Conservation (phyloP, 2,329 filamentous ascomycete species). For the Cladophialophora bantiana region DNA sequence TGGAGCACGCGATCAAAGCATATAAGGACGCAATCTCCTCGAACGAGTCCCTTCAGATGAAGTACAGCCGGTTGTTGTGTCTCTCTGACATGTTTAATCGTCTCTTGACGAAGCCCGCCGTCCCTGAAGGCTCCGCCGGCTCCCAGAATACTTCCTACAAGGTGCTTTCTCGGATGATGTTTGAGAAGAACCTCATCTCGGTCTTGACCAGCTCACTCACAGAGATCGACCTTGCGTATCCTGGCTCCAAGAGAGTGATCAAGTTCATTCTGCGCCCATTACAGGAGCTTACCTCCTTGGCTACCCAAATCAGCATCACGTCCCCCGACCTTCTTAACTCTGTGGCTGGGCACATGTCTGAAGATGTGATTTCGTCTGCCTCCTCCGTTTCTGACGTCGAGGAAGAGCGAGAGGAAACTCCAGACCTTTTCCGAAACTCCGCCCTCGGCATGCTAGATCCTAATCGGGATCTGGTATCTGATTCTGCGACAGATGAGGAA, state of each 20-base stretch:
- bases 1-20: slow-evolving; percentile 89
- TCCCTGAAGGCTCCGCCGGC: slow-evolving; percentile 57
- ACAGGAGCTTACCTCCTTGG: slow-evolving; percentile 84
- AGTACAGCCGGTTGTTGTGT: slow-evolving; percentile 86
- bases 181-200: slow-evolving; percentile 93
- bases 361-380: slow-evolving; percentile 85
- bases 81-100: slow-evolving; percentile 91
- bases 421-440: slow-evolving; percentile 95
- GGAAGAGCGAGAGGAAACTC: slow-evolving; percentile 89
- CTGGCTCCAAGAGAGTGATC: slow-evolving; percentile 88
- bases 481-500: slow-evolving; percentile 66
- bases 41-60: slow-evolving; percentile 78
- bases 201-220: slow-evolving; percentile 90
- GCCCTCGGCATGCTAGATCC: slow-evolving; percentile 93
- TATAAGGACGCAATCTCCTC: slow-evolving; percentile 87
- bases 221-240: slow-evolving; percentile 94
- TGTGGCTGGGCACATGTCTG: slow-evolving; percentile 72
- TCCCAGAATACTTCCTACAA: slow-evolving; percentile 67
- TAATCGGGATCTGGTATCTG: slow-evolving; percentile 77
- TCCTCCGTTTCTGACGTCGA: slow-evolving; percentile 90
- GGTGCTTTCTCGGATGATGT: slow-evolving; percentile 93
- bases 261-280: slow-evolving; percentile 95
- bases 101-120: slow-evolving; percentile 84
- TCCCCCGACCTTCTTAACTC: slow-evolving; percentile 69
- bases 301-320: slow-evolving; percentile 81